A percentile compares a stretch with the other conserved stretches of the same genome.
phyloP scores from a whole-genome alignment of 2,329 filamentous ascomycete genomes.

The Myotisia sp. region DNA sequence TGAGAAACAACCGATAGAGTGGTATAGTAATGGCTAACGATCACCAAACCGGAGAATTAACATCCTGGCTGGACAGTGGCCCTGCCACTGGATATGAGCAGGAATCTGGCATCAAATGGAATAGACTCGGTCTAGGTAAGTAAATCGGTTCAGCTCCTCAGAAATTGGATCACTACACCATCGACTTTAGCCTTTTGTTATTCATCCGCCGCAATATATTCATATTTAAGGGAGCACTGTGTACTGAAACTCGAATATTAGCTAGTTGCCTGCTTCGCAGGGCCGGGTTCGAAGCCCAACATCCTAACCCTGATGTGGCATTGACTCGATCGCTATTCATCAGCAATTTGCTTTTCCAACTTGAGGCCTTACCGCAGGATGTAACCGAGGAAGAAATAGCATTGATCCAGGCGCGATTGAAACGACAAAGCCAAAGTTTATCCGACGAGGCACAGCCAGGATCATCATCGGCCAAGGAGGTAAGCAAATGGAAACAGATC shows the following conservation, averaged over 20 bases:
- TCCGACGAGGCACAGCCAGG: too few species aligned
- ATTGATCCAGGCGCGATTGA: not conserved
- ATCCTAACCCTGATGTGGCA: slow-evolving; percentile 18
- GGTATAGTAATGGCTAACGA: too few species aligned
- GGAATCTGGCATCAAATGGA: slow-evolving; percentile 12
- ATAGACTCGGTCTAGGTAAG: slow-evolving; percentile 23
- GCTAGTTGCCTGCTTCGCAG: slow-evolving; percentile 11
- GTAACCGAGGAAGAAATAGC: slow-evolving; percentile 12
- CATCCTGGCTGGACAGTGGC: too few species aligned
- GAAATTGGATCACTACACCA: not conserved
- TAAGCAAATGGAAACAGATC: too few species aligned
- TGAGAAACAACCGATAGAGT: too few species aligned
- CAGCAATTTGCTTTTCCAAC: slow-evolving; percentile 25
- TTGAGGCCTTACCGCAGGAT: slow-evolving; percentile 23
- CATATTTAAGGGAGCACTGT: not conserved
- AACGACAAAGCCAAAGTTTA: too few species aligned
- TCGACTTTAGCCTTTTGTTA: not conserved
- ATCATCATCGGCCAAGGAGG: too few species aligned
- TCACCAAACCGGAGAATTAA: too few species aligned
- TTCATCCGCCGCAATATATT: not conserved
- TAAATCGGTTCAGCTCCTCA: too few species aligned
- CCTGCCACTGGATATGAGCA: too few species aligned
- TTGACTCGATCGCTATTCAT: slow-evolving; percentile 24
- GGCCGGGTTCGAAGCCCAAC: slow-evolving; percentile 24
- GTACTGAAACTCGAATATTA: not conserved